Conservation (phyloP, 768 basidiomycete species). For the Fomitopsis serialis region DNA sequence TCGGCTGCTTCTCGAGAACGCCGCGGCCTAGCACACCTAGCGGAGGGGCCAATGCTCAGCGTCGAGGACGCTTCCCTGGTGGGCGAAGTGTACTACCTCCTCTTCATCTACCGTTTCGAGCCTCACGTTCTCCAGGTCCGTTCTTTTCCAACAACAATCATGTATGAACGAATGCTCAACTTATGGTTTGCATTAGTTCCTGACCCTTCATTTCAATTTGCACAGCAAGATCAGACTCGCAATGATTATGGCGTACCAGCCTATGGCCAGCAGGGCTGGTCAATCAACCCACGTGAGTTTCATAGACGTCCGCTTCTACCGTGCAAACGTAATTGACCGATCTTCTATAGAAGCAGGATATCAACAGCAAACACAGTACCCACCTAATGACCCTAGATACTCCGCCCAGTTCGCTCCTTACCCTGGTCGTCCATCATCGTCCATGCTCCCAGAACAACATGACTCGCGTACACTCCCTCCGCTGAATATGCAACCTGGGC, state of each 20-base stretch:
- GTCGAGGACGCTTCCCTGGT: constrained; percentile 68
- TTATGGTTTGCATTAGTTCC: constrained; percentile 61
- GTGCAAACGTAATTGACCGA: neutral
- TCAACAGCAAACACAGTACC: constrained; percentile 6
- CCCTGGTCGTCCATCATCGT: constrained; percentile 43
- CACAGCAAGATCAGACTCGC: constrained; percentile 59
- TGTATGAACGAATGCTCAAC: constrained; percentile 29
- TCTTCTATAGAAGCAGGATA: neutral
- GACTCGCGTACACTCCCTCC: constrained; percentile 59
- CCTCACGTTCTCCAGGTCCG: constrained; percentile 89
- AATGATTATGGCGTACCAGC: constrained; percentile 44
- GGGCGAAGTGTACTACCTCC: constrained; percentile 86
- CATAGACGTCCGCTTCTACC: neutral
- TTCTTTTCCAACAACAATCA: constrained; percentile 33
- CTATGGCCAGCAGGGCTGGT: constrained; percentile 23
- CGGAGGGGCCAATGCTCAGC: constrained; percentile 33
- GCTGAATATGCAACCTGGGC: constrained; percentile 25
- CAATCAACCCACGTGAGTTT: constrained; percentile 21
- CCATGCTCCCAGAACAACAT: constrained; percentile 40
- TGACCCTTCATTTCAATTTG: constrained; percentile 42
- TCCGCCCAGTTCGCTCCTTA: constrained; percentile 41
- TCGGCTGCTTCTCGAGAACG: constrained; percentile 50
- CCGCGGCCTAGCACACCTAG: constrained; percentile 60
- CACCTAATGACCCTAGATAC: constrained; percentile 42
- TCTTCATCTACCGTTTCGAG: constrained; percentile 80